phyloP scores from a whole-genome alignment of 352 stramenopile genomes.

The Phytopythium aichiense region DNA sequence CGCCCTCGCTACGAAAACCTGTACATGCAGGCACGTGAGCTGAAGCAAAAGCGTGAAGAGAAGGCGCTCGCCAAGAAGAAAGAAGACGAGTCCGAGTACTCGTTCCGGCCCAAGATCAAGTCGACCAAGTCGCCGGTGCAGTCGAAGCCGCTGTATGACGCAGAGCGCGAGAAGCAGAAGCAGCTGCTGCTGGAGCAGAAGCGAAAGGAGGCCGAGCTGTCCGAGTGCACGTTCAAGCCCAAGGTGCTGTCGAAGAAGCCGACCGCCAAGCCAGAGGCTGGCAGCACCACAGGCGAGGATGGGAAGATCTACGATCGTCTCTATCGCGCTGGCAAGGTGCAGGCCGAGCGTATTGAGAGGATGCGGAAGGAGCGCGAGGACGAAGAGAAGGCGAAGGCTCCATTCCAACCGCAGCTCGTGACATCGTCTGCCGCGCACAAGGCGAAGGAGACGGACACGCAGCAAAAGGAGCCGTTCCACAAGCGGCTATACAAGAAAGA shows the following conservation, averaged over 20 bases:
- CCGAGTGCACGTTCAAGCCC: constrained; percentile 64
- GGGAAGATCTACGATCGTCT: constrained; percentile 58
- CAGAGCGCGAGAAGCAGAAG: constrained; percentile 67
- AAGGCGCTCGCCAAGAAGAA: constrained; percentile 58
- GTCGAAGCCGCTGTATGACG: constrained; percentile 61
- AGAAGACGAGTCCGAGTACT: constrained; percentile 54
- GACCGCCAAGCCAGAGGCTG: constrained; percentile 27
- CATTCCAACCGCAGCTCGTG: constrained; percentile 63
- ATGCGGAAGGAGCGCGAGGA: constrained; percentile 65
- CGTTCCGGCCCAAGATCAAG: constrained; percentile 80
- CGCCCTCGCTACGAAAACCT: constrained; percentile 69
- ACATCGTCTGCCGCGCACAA: constrained; percentile 17
- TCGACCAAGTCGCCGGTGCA: constrained; percentile 51
- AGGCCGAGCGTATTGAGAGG: constrained; percentile 52
- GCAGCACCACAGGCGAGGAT: constrained; percentile 14
- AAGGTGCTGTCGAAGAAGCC: constrained; percentile 48
- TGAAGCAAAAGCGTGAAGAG: constrained; percentile 65
- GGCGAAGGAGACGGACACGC: constrained; percentile 13
- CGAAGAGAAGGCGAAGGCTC: constrained; percentile 46
- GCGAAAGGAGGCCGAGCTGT: constrained; percentile 61
- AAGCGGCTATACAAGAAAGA: constrained; percentile 79
- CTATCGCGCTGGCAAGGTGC: constrained; percentile 60
- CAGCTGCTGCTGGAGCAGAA: constrained; percentile 65
- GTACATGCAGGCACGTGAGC: constrained; percentile 60
- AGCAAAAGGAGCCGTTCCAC: constrained; percentile 61